These are phyloP conservation scores for Debaryomyces subglobosus DNA, from an alignment of 1,139 yeast species.

Conservation along the genomic window DNA sequence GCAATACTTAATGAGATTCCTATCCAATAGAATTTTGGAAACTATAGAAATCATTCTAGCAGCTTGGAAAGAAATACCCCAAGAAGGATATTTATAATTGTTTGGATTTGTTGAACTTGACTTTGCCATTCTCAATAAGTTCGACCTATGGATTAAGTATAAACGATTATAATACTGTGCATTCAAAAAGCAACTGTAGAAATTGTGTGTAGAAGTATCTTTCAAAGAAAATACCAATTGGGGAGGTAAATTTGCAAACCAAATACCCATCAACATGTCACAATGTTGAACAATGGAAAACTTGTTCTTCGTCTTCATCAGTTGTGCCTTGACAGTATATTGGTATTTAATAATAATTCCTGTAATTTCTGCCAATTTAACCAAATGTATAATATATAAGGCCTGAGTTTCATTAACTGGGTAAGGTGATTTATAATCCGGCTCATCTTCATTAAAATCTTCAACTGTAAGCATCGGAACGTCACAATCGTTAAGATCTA, in stretches of 20 bases:
- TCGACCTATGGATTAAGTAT: constrained; percentile 72
- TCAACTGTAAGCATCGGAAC: constrained; percentile 70
- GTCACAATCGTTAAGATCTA: constrained; percentile 76
- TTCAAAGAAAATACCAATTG: constrained; percentile 64
- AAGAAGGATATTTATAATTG: constrained; percentile 68
- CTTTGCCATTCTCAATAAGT: constrained; percentile 57
- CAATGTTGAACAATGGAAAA: constrained; percentile 68
- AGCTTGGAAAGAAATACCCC: constrained; percentile 87
- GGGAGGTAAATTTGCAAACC: constrained; percentile 73
- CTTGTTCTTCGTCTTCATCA: constrained; percentile 48
- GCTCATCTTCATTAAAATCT: constrained; percentile 65
- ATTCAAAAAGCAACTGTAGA: constrained; percentile 64
- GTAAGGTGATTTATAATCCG: constrained; percentile 46
- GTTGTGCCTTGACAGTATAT: constrained; percentile 70
- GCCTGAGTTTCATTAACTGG: constrained; percentile 53
- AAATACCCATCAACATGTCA: constrained; percentile 78
- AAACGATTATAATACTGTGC: constrained; percentile 75
- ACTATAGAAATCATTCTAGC: constrained; percentile 79
- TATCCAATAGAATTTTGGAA: constrained; percentile 57
- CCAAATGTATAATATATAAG: constrained; percentile 61
- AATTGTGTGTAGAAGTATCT: constrained; percentile 54
- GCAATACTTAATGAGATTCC: constrained; percentile 54
- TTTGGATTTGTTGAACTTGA: constrained; percentile 46
- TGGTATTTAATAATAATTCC: constrained; percentile 75
- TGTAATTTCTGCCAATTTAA: constrained; percentile 73